Percentiles rank a stretch among this genome's conserved stretches.
These are phyloP conservation scores for Purshia tridentata DNA, from an alignment of 306 rosid species.

Conservation along the genomic window DNA sequence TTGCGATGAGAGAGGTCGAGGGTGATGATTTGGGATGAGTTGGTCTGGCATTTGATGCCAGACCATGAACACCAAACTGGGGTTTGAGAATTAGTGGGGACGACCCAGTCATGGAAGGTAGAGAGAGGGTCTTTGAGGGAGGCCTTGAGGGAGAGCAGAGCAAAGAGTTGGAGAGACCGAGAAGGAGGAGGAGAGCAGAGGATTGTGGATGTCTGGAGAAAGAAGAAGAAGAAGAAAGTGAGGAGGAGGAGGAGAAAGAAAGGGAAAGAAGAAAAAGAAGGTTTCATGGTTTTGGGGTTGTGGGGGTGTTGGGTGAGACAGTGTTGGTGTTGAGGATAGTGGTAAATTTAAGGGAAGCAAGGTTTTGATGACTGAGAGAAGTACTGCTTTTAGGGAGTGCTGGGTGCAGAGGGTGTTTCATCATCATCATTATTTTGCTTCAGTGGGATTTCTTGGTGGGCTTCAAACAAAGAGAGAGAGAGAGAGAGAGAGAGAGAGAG, in stretches of 20 bases:
- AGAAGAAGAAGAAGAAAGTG: conserved; percentile 31
- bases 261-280: conserved; percentile 38
- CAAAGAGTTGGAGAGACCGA: conserved; percentile 52
- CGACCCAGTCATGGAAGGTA: conserved; percentile 68
- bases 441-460: conserved; percentile 82
- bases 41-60: conserved; percentile 70
- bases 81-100: conserved; percentile 40
- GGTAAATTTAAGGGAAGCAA: conserved; percentile 69
- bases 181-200: conserved; percentile 42
- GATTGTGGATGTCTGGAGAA: conserved; percentile 33
- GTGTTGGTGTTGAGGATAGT: conserved; percentile 33
- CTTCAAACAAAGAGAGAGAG: conserved; percentile 27
- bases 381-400: conserved; percentile 81
- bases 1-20: conserved; percentile 78
- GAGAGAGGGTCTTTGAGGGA: conserved; percentile 62
- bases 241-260: conserved; percentile 20
- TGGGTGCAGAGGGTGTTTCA: conserved; percentile 82
- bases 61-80: conserved; percentile 89
- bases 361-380: conserved; percentile 61
- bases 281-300: conserved; percentile 64
- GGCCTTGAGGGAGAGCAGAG: conserved; percentile 68
- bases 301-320: conserved; percentile 42
- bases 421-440: conserved; percentile 60
- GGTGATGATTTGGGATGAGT: conserved; percentile 47
- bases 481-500: conserved; percentile 11